Evolutionary conservation across 306 rosid species (phyloP), one percentile per base, ranked within the genome.

Genomic region (Sicyos edulis): DNA sequence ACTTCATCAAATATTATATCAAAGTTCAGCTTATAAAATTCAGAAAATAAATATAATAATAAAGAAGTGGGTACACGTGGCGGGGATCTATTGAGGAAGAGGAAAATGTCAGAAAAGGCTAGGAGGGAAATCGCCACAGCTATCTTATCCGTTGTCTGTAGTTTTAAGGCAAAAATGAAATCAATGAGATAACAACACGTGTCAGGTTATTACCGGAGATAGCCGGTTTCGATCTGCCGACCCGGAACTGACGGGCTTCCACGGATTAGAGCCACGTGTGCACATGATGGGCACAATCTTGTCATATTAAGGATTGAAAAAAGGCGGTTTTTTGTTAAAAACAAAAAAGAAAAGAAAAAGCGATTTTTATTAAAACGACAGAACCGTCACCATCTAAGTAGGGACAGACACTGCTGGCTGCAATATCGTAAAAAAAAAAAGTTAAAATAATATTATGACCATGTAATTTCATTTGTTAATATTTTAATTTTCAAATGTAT

Each of bases 251-350:
- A 44, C 19, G 71, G 72, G 6, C 37, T 67, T 22, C 40, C 13
- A 47, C 10, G 8, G 72, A 47, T 47, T 47, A 67, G 4, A 14
- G 56, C 8, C 72, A 67, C 72, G 72, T 67, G 72, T 67, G 55
- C 54, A 26, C 29, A 3, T 26, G 50, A 63, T 34, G 70, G 70
- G 26, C 13, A 63, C 14, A 19, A 64, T 40, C 32, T 64, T 64
- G 29, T 61, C 22, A 40, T 53, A 64, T 19, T 17, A 40, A 37
- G 32, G 52, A 14, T 16, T 61, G 1, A 29, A 1, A 42, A 12
- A 65, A 44, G 54, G 17, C 6, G 3, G 11, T 2, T 26, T n/a
- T n/a, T n/a, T n/a, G n/a, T n/a, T n/a, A n/a, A n/a, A n/a, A n/a
- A n/a, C n/a, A n/a, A n/a, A n/a, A n/a, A n/a, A n/a, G n/a, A n/a